Percentiles rank a stretch among this genome's conserved stretches.
Evolutionary conservation across 768 basidiomycete genomes (phyloP).

Genomic region (Suillus lakei): DNA sequence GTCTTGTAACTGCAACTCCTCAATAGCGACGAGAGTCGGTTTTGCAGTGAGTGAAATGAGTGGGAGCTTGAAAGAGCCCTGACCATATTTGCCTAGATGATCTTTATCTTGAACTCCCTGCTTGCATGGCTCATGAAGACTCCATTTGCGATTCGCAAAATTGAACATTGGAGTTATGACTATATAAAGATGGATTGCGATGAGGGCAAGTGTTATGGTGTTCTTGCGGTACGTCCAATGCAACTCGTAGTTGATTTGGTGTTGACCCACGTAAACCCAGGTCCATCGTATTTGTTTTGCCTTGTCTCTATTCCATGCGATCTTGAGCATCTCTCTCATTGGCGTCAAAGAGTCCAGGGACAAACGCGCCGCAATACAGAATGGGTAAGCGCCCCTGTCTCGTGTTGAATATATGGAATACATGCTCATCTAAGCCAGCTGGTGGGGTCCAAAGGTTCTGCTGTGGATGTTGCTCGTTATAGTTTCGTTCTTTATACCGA

Average conservation of each 20-base stretch:
- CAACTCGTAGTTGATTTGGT: slow-evolving; percentile 10
- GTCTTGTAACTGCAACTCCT: slow-evolving; percentile 98
- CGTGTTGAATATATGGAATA: slow-evolving; percentile 7
- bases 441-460: slow-evolving; percentile 98
- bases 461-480: slow-evolving; percentile 84
- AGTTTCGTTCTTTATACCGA: slow-evolving; percentile 93
- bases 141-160: slow-evolving; percentile 79
- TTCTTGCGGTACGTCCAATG: slow-evolving; percentile 75
- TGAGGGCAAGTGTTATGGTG: slow-evolving; percentile 93
- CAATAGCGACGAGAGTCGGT: slow-evolving; percentile 95
- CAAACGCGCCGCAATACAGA: slow-evolving; percentile 94
- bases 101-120: slow-evolving; percentile 95
- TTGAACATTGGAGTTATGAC: slow-evolving; percentile 93
- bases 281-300: slow-evolving; percentile 98
- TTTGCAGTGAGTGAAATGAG: slow-evolving; percentile 69
- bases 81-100: slow-evolving; percentile 60
- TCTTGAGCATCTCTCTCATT: slow-evolving; percentile 79
- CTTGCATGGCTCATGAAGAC: slow-evolving; percentile 98
- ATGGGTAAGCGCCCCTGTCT: slow-evolving; percentile 65
- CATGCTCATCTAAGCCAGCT: slow-evolving; percentile 52
- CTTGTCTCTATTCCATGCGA: slow-evolving; percentile 83
- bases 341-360: slow-evolving; percentile 90
- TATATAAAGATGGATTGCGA: slow-evolving; percentile 99
- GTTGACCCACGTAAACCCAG: slow-evolving; percentile 38
- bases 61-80: background rate